Evolutionary conservation across 2,329 filamentous ascomycete species (phyloP).

Genomic region (Neoascochyta sp.): DNA sequence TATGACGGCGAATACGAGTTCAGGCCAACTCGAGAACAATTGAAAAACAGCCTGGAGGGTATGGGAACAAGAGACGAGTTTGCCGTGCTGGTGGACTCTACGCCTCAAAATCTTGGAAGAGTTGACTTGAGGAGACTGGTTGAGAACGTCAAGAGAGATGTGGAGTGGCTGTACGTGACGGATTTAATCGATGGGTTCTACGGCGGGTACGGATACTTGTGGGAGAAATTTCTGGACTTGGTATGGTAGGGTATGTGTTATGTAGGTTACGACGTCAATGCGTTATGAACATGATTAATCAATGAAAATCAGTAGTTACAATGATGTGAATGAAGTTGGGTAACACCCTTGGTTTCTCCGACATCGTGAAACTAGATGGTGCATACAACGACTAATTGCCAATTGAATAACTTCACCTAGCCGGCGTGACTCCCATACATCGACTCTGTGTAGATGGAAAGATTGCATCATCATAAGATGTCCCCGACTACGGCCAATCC

Average conservation of each 20-base stretch:
- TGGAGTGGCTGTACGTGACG: constrained; percentile 23
- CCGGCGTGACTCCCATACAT: too few species aligned
- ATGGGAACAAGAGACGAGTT: constrained; percentile 13
- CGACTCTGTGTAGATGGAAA: too few species aligned
- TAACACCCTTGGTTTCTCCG: too few species aligned
- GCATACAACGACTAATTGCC: too few species aligned
- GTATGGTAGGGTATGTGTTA: constrained; percentile 4
- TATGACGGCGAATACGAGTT: constrained; percentile 20
- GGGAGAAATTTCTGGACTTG: constrained; percentile 21
- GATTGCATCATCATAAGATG: too few species aligned
- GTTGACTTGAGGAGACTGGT: constrained; percentile 18
- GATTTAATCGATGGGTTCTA: constrained; percentile 16
- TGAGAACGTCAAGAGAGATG: constrained; percentile 15
- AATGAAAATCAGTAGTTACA: too few species aligned
- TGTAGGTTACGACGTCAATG: too few species aligned
- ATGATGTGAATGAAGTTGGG: too few species aligned
- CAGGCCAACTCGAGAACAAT: constrained; percentile 7
- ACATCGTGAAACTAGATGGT: too few species aligned
- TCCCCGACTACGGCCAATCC: too few species aligned
- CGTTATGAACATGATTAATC: too few species aligned
- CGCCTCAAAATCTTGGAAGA: constrained; percentile 10
- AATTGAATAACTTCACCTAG: too few species aligned
- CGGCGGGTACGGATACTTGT: constrained; percentile 14
- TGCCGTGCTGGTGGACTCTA: constrained; percentile 17
- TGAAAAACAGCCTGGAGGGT: constrained; percentile 7